A percentile compares a stretch with the other conserved stretches of the same genome.
Evolutionary conservation across 768 basidiomycete genomes (phyloP).

Genomic region (Trametopsis cervina): DNA sequence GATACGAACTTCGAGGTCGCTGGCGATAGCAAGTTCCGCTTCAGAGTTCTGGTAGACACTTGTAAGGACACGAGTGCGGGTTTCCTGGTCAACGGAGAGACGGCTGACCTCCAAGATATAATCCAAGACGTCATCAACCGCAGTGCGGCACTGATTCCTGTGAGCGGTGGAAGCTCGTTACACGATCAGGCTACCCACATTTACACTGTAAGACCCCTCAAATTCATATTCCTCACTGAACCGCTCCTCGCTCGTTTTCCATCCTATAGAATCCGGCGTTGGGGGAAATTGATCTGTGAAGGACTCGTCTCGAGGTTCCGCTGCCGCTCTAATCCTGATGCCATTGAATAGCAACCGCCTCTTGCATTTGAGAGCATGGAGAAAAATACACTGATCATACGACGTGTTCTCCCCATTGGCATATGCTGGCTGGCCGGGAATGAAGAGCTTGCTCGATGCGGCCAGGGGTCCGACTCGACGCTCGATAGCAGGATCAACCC

Average conservation of each 20-base stretch:
- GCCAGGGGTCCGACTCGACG: not conserved
- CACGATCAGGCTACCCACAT: not conserved
- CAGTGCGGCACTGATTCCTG: slow-evolving; percentile 2
- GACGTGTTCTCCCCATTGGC: no score
- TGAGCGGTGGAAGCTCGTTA: not conserved
- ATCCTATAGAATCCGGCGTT: not conserved
- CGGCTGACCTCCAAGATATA: slow-evolving; percentile 15
- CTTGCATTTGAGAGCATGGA: not conserved
- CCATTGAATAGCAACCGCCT: not conserved
- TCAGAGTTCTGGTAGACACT: not conserved
- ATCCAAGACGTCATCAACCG: slow-evolving; percentile 9
- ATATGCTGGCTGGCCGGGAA: not conserved
- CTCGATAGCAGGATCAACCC: not conserved
- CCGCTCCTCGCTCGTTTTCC: not conserved
- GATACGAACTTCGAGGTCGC: not conserved
- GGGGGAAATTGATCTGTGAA: not conserved
- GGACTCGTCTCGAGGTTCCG: not conserved
- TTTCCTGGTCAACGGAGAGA: no score
- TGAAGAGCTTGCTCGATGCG: not conserved
- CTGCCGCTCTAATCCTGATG: not conserved
- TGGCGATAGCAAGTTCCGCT: not conserved
- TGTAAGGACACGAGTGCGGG: no score
- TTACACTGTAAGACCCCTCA: not conserved
- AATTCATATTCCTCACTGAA: not conserved
- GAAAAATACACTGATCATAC: not conserved